These are phyloP conservation scores for Hypsizygus ulmarius DNA, from an alignment of 1,284 basidiomycete species.

Conservation along the genomic window DNA sequence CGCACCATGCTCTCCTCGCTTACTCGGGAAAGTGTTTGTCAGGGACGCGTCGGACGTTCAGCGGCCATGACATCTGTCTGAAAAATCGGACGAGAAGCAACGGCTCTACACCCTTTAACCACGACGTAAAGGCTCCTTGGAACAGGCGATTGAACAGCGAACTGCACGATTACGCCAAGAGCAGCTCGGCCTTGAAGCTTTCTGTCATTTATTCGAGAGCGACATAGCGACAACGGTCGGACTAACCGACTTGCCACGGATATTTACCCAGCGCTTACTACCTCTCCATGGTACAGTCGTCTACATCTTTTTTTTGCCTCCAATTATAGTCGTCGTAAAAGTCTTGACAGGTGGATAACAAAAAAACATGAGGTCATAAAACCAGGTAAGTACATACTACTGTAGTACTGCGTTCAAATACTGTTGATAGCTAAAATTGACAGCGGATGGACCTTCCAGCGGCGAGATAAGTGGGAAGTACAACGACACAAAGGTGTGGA, in stretches of 20 bases:
- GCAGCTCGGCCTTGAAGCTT: background rate
- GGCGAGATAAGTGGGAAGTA: background rate
- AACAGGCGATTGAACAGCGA: background rate
- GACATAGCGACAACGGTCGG: background rate
- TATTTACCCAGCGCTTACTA: background rate
- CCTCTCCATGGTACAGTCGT: no score
- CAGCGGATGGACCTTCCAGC: background rate
- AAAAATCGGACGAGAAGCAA: conserved; percentile 7
- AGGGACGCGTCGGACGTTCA: conserved; percentile 6
- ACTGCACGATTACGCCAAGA: background rate
- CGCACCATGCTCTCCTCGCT: background rate
- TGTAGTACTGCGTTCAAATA: no score
- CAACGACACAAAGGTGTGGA: background rate
- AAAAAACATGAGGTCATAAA: no score
- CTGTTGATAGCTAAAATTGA: background rate
- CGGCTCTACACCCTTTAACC: background rate
- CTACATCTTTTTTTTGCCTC: background rate
- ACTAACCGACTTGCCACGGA: background rate
- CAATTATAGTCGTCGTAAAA: background rate
- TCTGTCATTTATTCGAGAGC: background rate
- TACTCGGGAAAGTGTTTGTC: background rate
- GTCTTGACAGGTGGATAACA: no score
- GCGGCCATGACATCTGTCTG: background rate
- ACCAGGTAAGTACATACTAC: no score
- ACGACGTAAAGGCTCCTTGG: background rate